Evolutionary conservation across 441 rosid genomes (phyloP).

Genomic region (Pelargonium fulgidum): DNA sequence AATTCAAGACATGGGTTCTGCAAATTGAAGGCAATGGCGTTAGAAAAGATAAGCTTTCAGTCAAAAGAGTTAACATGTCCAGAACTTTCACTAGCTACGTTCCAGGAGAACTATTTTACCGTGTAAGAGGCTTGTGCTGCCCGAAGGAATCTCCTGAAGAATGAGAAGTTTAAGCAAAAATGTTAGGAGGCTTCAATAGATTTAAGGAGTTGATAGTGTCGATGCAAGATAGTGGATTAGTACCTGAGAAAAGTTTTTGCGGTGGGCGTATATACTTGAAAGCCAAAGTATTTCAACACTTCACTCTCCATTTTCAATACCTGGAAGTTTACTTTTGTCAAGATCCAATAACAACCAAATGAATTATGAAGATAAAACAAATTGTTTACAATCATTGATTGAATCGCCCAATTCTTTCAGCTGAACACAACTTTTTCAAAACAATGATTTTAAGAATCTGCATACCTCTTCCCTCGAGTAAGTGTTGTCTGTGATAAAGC

Average conservation of each 20-base stretch:
- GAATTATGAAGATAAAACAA: neutral
- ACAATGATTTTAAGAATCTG: neutral
- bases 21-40: slow-evolving; percentile 17
- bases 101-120: slow-evolving; percentile 28
- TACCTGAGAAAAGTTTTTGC: slow-evolving; percentile 82
- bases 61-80: neutral
- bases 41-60: neutral
- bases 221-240: slow-evolving; percentile 14
- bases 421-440: no score
- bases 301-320: slow-evolving; percentile 76
- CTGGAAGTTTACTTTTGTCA: slow-evolving; percentile 33
- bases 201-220: neutral
- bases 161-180: slow-evolving; percentile 11
- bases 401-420: no score
- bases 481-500: slow-evolving; percentile 72
- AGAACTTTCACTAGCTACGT: neutral
- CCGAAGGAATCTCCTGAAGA: slow-evolving; percentile 55
- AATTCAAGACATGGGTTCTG: slow-evolving; percentile 53
- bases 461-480: slow-evolving; percentile 57
- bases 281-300: slow-evolving; percentile 54
- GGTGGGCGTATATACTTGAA: slow-evolving; percentile 68
- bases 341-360: neutral
- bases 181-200: neutral
- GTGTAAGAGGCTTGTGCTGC: slow-evolving; percentile 56
- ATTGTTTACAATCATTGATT: neutral